Percentiles rank a stretch among this genome's conserved stretches.
phyloP scores from a whole-genome alignment of 805 yeast species.

The Yarrowia keelungensis region DNA sequence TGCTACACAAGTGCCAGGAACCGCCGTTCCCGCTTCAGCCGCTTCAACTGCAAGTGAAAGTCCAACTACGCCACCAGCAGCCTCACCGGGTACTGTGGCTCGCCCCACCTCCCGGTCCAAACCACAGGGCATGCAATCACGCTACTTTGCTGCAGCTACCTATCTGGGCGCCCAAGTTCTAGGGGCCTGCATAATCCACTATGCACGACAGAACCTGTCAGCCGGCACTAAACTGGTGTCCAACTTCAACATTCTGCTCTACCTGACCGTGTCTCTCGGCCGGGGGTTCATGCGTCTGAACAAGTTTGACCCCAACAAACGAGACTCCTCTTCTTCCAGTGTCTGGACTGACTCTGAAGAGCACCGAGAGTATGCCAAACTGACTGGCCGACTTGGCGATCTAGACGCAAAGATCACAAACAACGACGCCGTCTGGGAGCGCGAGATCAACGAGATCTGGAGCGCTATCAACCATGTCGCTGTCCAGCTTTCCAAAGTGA shows the following conservation, averaged over 20 bases:
- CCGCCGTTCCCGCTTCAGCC: not conserved
- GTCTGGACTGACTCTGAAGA: slow-evolving; percentile 29
- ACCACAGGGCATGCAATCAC: slow-evolving; percentile 9
- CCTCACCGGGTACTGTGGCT: not conserved
- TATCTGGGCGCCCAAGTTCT: slow-evolving; percentile 42
- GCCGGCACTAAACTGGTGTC: slow-evolving; percentile 42
- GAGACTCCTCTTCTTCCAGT: slow-evolving; percentile 9
- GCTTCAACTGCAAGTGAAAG: not conserved
- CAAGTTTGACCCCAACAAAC: slow-evolving; percentile 8
- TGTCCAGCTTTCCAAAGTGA: slow-evolving; percentile 22
- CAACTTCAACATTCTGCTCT: slow-evolving; percentile 43
- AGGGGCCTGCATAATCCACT: slow-evolving; percentile 42
- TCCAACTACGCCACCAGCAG: slow-evolving; percentile 10
- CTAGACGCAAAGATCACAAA: slow-evolving; percentile 29
- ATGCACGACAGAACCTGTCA: slow-evolving; percentile 41
- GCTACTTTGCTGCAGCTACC: slow-evolving; percentile 36
- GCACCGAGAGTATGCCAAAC: slow-evolving; percentile 25
- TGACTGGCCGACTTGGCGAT: slow-evolving; percentile 17
- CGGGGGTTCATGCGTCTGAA: slow-evolving; percentile 42
- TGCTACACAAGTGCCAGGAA: slow-evolving; percentile 16
- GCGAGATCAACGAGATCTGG: slow-evolving; percentile 35
- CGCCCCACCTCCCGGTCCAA: slow-evolving; percentile 1
- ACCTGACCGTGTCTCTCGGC: slow-evolving; percentile 42
- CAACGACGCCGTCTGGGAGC: slow-evolving; percentile 36
- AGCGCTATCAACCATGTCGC: slow-evolving; percentile 37